Conservation (phyloP, 2,329 filamentous ascomycete genomes). For the Rhytidhysteron rufulum region DNA sequence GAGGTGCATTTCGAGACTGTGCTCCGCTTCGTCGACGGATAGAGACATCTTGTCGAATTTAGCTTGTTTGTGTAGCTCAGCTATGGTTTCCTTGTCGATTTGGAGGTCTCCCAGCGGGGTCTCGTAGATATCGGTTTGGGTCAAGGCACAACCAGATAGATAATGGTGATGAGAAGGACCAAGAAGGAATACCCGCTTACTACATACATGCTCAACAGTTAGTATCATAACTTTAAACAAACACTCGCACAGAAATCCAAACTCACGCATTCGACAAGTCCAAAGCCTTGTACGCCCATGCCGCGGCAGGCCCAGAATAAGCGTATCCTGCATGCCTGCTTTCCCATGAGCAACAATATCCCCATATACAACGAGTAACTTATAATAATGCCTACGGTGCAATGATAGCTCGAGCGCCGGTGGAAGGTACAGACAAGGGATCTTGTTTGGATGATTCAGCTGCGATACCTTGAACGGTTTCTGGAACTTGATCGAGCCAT, state of each 20-base stretch:
- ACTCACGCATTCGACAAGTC: conserved; percentile 71
- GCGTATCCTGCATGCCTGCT: conserved; percentile 85
- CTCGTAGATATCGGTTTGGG: conserved; percentile 64
- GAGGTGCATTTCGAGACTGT: conserved; percentile 95
- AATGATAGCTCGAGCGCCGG: conserved; percentile 79
- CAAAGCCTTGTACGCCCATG: conserved; percentile 88
- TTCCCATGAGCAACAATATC: conserved; percentile 23
- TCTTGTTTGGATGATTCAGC: conserved; percentile 37
- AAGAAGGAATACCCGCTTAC: conserved; percentile 85
- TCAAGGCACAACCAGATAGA: conserved; percentile 72
- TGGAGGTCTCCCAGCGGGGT: conserved; percentile 70
- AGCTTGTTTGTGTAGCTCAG: conserved; percentile 50
- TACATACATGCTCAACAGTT: conserved; percentile 29
- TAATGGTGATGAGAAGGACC: conserved; percentile 90
- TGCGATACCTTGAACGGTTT: conserved; percentile 59
- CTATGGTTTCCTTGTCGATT: conserved; percentile 58
- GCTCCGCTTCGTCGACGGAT: conserved; percentile 72
- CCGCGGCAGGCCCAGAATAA: conserved; percentile 88
- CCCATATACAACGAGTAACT: neutral
- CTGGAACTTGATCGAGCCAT: conserved; percentile 70
- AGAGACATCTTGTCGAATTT: conserved; percentile 63
- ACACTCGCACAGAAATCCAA: neutral
- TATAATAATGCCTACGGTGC: conserved; percentile 66
- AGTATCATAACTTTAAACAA: too few species aligned
- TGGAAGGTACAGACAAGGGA: conserved; percentile 56